These are phyloP conservation scores for Plasmodium vivax DNA, from an alignment of 169 alveolate species.

Conservation along the genomic window DNA sequence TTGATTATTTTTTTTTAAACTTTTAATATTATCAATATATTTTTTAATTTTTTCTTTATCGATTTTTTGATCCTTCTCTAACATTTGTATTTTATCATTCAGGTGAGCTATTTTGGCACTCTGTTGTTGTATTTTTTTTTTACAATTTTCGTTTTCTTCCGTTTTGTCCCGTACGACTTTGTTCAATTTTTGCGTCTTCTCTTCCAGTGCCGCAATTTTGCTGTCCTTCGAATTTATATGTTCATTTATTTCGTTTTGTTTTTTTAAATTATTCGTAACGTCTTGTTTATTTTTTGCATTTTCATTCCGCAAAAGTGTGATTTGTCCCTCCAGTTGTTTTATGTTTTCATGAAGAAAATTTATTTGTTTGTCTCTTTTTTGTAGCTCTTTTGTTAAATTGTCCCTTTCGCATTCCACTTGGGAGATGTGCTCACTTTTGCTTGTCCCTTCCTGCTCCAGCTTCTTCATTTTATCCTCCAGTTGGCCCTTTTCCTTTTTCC, in stretches of 20 bases:
- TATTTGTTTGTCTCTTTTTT: slow-evolving; percentile 18
- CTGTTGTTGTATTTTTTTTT: slow-evolving; percentile 53
- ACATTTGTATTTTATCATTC: slow-evolving; percentile 19
- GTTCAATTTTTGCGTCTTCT: slow-evolving; percentile 26
- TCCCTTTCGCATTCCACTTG: not conserved
- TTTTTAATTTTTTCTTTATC: slow-evolving; percentile 58
- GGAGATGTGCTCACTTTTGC: slow-evolving; percentile 1
- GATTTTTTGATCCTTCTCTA: slow-evolving; percentile 23
- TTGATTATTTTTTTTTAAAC: slow-evolving; percentile 16
- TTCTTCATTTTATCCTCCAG: slow-evolving; percentile 7
- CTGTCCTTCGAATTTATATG: slow-evolving; percentile 20
- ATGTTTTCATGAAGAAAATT: not conserved
- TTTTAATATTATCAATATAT: slow-evolving; percentile 16
- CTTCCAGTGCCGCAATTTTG: slow-evolving; percentile 12
- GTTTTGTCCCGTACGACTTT: slow-evolving; percentile 26
- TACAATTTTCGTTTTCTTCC: slow-evolving; percentile 43
- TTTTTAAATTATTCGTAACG: slow-evolving; percentile 26
- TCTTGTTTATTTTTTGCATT: slow-evolving; percentile 34
- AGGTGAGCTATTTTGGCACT: slow-evolving; percentile 5
- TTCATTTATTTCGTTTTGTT: slow-evolving; percentile 55
- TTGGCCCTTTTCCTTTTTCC: slow-evolving; percentile 19
- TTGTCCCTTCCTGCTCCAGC: not conserved
- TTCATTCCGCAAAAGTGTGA: slow-evolving; percentile 15
- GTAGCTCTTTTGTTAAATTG: slow-evolving; percentile 15
- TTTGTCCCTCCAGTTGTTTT: slow-evolving; percentile 6